Percentiles rank a stretch among this genome's conserved stretches.
phyloP scores from a whole-genome alignment of 2,329 filamentous ascomycete genomes.

The Exophiala lecanii-corni region DNA sequence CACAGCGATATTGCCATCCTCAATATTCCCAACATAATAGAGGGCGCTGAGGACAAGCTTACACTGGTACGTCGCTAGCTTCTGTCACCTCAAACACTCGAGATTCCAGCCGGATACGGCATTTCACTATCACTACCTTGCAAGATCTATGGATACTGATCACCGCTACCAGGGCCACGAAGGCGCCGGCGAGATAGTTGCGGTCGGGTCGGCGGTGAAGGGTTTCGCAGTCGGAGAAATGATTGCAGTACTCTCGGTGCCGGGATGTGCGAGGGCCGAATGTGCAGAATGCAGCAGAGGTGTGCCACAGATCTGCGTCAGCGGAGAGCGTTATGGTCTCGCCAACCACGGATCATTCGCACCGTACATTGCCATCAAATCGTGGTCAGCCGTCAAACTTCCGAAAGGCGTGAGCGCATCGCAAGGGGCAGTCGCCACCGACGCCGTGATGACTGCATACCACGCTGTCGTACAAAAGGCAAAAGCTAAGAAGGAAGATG shows the following conservation, averaged over 20 bases:
- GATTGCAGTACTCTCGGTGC: slow-evolving; percentile 2
- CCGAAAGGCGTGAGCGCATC: slow-evolving; percentile 1
- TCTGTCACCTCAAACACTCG: no score
- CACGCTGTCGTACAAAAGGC: slow-evolving; percentile 6
- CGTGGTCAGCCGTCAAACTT: slow-evolving; percentile 4
- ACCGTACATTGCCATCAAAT: slow-evolving; percentile 8
- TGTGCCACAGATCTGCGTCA: slow-evolving; percentile 1
- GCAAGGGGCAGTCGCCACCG: slow-evolving; percentile 5
- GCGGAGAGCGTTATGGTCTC: slow-evolving; percentile 5
- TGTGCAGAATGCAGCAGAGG: slow-evolving; percentile 4
- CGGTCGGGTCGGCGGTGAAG: slow-evolving; percentile 4
- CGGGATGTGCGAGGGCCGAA: background rate
- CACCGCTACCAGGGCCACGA: slow-evolving; percentile 13
- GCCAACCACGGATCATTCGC: slow-evolving; percentile 5
- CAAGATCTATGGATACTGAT: no score
- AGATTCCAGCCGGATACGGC: no score
- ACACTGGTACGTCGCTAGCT: slow-evolving; percentile 5
- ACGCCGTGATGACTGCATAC: slow-evolving; percentile 8
- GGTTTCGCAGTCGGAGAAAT: slow-evolving; percentile 6
- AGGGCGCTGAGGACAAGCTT: background rate
- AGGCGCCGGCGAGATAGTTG: slow-evolving; percentile 13
- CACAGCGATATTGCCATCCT: slow-evolving; percentile 6
- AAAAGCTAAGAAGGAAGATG: slow-evolving; percentile 3
- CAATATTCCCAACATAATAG: background rate
- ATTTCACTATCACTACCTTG: no score